These are phyloP conservation scores for Aspergillus sclerotialis DNA, from an alignment of 2,329 filamentous ascomycete genomes.

Conservation along the genomic window DNA sequence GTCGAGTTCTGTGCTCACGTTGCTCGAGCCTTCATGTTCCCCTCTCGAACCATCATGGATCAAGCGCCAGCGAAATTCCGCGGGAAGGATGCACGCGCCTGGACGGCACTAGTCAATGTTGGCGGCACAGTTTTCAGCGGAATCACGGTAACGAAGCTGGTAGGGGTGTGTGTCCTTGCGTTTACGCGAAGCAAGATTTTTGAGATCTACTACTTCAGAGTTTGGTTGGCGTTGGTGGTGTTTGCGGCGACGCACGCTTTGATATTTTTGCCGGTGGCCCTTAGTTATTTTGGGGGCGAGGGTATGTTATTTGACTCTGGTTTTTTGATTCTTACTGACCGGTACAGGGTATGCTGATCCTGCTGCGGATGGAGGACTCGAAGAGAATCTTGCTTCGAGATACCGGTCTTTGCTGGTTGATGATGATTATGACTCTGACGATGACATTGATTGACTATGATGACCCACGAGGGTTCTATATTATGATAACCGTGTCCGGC, in stretches of 20 bases:
- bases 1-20: conserved; percentile 98
- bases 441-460: too few species aligned
- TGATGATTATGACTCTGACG: conserved; percentile 68
- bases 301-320: conserved; percentile 40
- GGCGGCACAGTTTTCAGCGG: conserved; percentile 92
- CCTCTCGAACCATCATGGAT: conserved; percentile 73
- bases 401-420: conserved; percentile 73
- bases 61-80: conserved; percentile 70
- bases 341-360: conserved; percentile 71
- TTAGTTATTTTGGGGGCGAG: conserved; percentile 77
- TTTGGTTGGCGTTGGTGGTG: conserved; percentile 86
- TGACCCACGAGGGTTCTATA: too few species aligned
- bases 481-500: too few species aligned
- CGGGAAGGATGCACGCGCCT: conserved; percentile 76
- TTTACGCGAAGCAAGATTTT: conserved; percentile 98
- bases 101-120: conserved; percentile 90
- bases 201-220: conserved; percentile 97
- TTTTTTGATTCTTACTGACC: conserved; percentile 9
- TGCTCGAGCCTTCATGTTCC: conserved; percentile 92
- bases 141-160: conserved; percentile 90
- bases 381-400: conserved; percentile 76
- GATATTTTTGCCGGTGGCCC: conserved; percentile 81
- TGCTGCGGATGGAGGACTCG: conserved; percentile 78
- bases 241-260: conserved; percentile 86
- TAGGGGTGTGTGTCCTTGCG: conserved; percentile 85